A percentile compares a stretch with the other conserved stretches of the same genome.
phyloP scores from a whole-genome alignment of 2,329 filamentous ascomycete genomes.

The Fusarium irregulare region DNA sequence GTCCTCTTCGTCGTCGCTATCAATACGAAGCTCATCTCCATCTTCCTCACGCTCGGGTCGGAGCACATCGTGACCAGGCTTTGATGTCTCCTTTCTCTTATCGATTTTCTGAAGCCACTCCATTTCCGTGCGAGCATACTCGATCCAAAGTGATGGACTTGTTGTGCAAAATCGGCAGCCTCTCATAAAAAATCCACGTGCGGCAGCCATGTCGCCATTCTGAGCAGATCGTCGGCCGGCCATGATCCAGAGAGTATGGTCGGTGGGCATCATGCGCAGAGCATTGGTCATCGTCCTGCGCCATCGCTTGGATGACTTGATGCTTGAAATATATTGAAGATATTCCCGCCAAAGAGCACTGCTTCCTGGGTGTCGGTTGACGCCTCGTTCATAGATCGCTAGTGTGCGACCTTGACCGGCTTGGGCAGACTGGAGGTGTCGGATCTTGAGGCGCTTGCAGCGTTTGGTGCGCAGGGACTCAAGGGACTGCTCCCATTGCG shows the following conservation, averaged over 20 bases:
- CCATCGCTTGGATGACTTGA: constrained; percentile 74
- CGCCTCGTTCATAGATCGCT: constrained; percentile 87
- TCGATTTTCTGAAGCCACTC: constrained; percentile 88
- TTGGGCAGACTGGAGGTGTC: constrained; percentile 71
- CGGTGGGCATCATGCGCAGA: constrained; percentile 85
- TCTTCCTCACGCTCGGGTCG: constrained; percentile 62
- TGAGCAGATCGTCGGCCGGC: constrained; percentile 82
- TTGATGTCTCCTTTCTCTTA: constrained; percentile 72
- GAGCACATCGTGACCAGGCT: constrained; percentile 57
- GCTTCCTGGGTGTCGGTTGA: constrained; percentile 85
- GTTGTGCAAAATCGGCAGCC: constrained; percentile 89
- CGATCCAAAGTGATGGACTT: constrained; percentile 81
- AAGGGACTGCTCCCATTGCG: constrained; percentile 75
- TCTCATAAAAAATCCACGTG: constrained; percentile 86
- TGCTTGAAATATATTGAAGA: constrained; percentile 79
- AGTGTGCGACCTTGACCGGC: constrained; percentile 86
- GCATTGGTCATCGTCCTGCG: constrained; percentile 74
- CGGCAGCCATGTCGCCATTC: constrained; percentile 87
- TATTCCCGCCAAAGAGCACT: constrained; percentile 90
- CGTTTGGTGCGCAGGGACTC: constrained; percentile 85
- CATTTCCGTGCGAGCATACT: constrained; percentile 93
- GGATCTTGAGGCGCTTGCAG: constrained; percentile 82
- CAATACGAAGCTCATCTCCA: constrained; percentile 58
- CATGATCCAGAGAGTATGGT: constrained; percentile 86
- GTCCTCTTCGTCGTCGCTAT: constrained; percentile 60